Evolutionary conservation across 768 basidiomycete species (phyloP).

Genomic region (Cyclocybe cylindracea): DNA sequence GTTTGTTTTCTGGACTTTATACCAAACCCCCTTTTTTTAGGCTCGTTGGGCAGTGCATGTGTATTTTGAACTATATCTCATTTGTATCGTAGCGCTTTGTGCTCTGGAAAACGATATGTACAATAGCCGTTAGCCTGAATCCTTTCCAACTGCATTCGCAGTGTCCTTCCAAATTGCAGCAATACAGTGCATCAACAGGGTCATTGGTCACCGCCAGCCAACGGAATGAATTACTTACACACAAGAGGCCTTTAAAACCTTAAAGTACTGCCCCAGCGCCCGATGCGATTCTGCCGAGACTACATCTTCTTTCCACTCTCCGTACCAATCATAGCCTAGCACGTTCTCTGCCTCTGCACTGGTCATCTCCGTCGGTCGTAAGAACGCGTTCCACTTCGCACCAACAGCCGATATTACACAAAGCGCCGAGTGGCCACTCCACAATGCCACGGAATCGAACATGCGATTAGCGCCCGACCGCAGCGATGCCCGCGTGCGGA

Average conservation of each 20-base stretch:
- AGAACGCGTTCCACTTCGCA: slow-evolving; percentile 15
- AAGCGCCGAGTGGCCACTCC: slow-evolving; percentile 10
- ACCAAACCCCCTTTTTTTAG: too few relatives aligned
- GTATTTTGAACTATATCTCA: too few relatives aligned
- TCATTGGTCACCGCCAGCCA: too few relatives aligned
- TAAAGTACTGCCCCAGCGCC: slow-evolving; percentile 13
- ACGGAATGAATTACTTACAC: not conserved
- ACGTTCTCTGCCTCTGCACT: slow-evolving; percentile 6
- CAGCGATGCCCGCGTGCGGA: not conserved
- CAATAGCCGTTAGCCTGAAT: too few relatives aligned
- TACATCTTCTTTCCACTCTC: slow-evolving; percentile 14
- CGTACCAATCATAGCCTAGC: slow-evolving; percentile 13
- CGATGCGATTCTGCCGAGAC: slow-evolving; percentile 8
- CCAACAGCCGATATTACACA: slow-evolving; percentile 15
- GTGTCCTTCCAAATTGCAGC: too few relatives aligned
- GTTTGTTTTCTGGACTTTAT: too few relatives aligned
- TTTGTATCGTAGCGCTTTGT: too few relatives aligned
- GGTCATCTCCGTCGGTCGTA: slow-evolving; percentile 18
- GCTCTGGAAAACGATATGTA: too few relatives aligned
- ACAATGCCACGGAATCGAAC: slow-evolving; percentile 16
- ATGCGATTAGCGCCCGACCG: slow-evolving; percentile 3
- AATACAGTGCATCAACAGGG: too few relatives aligned
- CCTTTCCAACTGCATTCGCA: too few relatives aligned
- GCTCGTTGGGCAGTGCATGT: too few relatives aligned
- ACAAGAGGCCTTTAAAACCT: slow-evolving; percentile 8